Evolutionary conservation across 371 early-diverging fungal genomes (phyloP), one percentile per base, ranked within the genome.

Genomic region (Entomophthora muscae): DNA sequence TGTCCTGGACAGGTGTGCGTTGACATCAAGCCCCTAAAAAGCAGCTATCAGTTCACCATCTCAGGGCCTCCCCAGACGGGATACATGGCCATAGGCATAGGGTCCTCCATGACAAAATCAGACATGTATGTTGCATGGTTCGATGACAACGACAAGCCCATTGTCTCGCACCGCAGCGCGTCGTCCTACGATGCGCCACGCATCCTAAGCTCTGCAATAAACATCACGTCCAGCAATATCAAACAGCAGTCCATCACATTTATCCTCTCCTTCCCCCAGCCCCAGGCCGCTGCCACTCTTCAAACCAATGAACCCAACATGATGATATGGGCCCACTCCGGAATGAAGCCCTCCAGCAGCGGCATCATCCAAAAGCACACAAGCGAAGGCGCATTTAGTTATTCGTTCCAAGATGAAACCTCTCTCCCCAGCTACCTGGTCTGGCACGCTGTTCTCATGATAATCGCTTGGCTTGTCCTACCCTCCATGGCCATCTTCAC

Each of bases 401-500:
- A 42, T 42, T 42, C 42, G 10, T 42, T 42, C 42, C 42, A 42
- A 42, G 42, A 17, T 17, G 10, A 5, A 42, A 17, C 10, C 10
- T 17, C 42, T 17, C 42, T 42, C 42, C 42, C 42, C 42, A 5
- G 42, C 42, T 5, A 42, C 24, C 13, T 24, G 13, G 28, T 60
- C 12, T 60, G 33, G 30, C 62, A 62, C 28, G 62, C 42, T 5
- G 53, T 53, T 5, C n/a, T 51, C 1, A 62, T 62, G 62, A 24
- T 62, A 7, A 23, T 62, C 53, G 62, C 62, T 13, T 62, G 62
- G 62, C 27, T 62, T 2, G 23, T 62, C 12, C 42, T 62, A 12
- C 62, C 62, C 21, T n/a, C 62, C 2, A 17, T 62, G 22, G 62
- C 52, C 42, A 62, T 62, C 13, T 62, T 62, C 53, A 33, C 53